Evolutionary conservation across 495 filamentous ascomycete genomes (phyloP).

Genomic region (Coniosporium apollinis): DNA sequence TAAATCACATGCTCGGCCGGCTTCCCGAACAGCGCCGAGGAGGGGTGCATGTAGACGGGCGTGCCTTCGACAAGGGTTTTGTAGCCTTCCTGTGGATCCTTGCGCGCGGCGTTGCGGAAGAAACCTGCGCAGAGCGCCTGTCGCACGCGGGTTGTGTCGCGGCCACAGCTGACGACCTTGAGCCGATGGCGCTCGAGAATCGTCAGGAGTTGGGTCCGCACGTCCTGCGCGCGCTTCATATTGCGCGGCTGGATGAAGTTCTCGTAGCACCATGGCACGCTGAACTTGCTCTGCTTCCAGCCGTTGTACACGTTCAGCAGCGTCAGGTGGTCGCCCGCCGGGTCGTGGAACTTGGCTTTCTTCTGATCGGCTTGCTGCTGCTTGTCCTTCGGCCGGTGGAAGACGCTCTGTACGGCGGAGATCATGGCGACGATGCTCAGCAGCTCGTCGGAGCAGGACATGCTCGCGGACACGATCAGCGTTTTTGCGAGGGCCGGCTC

Average conservation of each 20-base stretch:
- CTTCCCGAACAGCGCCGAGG: slow-evolving; percentile 83
- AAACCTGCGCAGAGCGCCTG: slow-evolving; percentile 85
- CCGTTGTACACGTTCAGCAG: slow-evolving; percentile 91
- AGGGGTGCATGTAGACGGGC: slow-evolving; percentile 85
- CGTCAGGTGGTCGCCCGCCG: slow-evolving; percentile 84
- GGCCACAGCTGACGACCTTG: slow-evolving; percentile 64
- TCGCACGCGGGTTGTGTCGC: slow-evolving; percentile 75
- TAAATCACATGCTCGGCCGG: slow-evolving; percentile 93
- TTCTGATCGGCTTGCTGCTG: slow-evolving; percentile 93
- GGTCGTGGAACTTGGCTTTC: slow-evolving; percentile 93
- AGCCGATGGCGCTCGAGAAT: slow-evolving; percentile 87
- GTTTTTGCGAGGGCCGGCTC: slow-evolving; percentile 78
- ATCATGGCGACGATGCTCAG: slow-evolving; percentile 93
- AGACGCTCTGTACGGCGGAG: slow-evolving; percentile 55
- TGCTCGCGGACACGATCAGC: slow-evolving; percentile 70
- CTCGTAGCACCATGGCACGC: slow-evolving; percentile 86
- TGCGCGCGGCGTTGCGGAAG: slow-evolving; percentile 88
- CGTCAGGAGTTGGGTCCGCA: slow-evolving; percentile 75
- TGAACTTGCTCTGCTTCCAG: slow-evolving; percentile 72
- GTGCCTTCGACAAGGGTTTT: slow-evolving; percentile 93
- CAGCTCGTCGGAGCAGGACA: slow-evolving; percentile 84
- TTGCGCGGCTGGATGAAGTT: slow-evolving; percentile 90
- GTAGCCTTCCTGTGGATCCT: slow-evolving; percentile 91
- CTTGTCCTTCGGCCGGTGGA: slow-evolving; percentile 93
- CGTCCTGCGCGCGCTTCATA: slow-evolving; percentile 80